A percentile compares a stretch with the other conserved stretches of the same genome.
phyloP scores from a whole-genome alignment of 345 rosid species.

The Streptanthus diversifolius region DNA sequence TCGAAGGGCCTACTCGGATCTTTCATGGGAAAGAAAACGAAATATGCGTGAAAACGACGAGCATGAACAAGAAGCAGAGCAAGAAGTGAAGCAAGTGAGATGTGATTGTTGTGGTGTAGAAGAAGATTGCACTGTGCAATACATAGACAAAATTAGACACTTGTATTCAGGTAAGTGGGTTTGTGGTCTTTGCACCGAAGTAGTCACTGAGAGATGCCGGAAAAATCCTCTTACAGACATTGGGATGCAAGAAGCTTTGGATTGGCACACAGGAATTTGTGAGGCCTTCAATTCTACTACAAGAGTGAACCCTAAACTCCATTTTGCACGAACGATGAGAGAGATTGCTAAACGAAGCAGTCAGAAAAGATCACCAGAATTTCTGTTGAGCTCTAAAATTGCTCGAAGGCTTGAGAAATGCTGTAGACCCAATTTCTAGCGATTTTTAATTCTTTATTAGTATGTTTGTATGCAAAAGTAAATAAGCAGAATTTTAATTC shows the following conservation, averaged over 20 bases:
- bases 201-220: slow-evolving; percentile 39
- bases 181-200: slow-evolving; percentile 63
- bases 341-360: slow-evolving; percentile 14
- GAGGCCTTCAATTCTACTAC: slow-evolving; percentile 38
- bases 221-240: slow-evolving; percentile 18
- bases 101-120: slow-evolving; percentile 65
- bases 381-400: background rate
- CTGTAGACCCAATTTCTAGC: too few relatives aligned
- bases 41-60: background rate
- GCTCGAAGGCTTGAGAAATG: background rate
- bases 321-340: slow-evolving; percentile 8
- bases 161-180: slow-evolving; percentile 56
- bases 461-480: too few relatives aligned
- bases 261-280: slow-evolving; percentile 47
- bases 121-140: slow-evolving; percentile 58
- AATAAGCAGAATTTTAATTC: too few relatives aligned
- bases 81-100: slow-evolving; percentile 33
- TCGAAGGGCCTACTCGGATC: slow-evolving; percentile 18
- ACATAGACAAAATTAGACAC: slow-evolving; percentile 44
- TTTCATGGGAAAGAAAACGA: background rate
- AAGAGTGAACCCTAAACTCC: slow-evolving; percentile 23
- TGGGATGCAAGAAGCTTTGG: slow-evolving; percentile 46
- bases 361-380: background rate
- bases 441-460: background rate
- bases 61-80: background rate